Percentiles rank a stretch among this genome's conserved stretches.
Evolutionary conservation across 208 protist species (phyloP).

Genomic region (Tritrichomonas foetus): DNA sequence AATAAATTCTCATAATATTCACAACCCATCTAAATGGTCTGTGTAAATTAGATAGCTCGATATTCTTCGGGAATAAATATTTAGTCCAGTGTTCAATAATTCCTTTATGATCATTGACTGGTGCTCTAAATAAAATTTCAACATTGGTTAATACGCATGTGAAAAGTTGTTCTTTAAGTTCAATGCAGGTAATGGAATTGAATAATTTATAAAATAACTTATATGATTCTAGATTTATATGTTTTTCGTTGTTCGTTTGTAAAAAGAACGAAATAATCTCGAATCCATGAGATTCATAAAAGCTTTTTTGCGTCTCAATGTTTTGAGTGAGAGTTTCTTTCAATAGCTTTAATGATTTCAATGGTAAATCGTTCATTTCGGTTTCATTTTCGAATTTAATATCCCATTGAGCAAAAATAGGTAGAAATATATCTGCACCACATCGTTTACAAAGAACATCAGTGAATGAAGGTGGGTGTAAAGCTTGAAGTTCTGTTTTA

Average conservation of each 20-base stretch:
- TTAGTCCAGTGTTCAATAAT: not conserved
- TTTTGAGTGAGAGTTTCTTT: not conserved
- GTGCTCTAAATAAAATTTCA: not conserved
- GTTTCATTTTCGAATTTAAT: not conserved
- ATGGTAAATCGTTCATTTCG: not conserved
- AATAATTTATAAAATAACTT: too few species aligned
- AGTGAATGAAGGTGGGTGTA: not conserved
- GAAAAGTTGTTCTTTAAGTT: too few species aligned
- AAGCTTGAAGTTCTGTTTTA: not conserved
- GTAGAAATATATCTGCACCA: not conserved
- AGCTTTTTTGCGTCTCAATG: not conserved
- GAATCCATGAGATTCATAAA: not conserved
- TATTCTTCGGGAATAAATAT: not conserved
- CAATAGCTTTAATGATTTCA: not conserved
- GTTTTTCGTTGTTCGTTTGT: too few species aligned
- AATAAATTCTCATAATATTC: not conserved
- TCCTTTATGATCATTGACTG: not conserved
- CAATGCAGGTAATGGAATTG: too few species aligned
- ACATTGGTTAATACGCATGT: not conserved
- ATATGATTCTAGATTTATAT: too few species aligned
- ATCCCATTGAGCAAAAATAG: constrained; percentile 29
- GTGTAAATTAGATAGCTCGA: too few species aligned
- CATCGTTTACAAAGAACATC: not conserved
- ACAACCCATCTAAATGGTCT: not conserved
- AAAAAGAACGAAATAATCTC: not conserved